These are phyloP conservation scores for Sphaceloma murrayae DNA, from an alignment of 2,329 filamentous ascomycete genomes.

Conservation along the genomic window DNA sequence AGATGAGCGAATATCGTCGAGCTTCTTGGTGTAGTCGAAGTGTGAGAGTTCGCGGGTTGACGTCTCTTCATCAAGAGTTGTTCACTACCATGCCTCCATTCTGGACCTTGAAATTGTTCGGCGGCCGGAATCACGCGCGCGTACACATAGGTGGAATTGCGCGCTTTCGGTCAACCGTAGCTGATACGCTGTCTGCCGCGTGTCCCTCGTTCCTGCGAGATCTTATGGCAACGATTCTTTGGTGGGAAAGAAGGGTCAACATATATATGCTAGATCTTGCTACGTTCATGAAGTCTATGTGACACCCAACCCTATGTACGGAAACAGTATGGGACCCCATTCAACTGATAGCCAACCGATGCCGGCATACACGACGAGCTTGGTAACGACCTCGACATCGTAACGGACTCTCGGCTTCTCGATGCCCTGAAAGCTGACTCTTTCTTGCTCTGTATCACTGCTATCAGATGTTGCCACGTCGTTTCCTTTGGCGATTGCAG, in stretches of 20 bases:
- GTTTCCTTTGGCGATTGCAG: neutral
- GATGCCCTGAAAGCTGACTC: conserved; percentile 72
- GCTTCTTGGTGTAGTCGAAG: neutral
- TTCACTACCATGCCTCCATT: too few species aligned
- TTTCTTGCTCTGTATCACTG: conserved; percentile 32
- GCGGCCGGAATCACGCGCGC: conserved; percentile 5
- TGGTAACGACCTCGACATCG: conserved; percentile 97
- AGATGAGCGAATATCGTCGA: neutral
- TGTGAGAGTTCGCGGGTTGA: too few species aligned
- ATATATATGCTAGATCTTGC: too few species aligned
- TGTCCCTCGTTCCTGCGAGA: too few species aligned
- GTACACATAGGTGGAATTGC: neutral
- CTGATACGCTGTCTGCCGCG: too few species aligned
- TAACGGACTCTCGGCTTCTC: conserved; percentile 84
- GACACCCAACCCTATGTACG: conserved; percentile 10
- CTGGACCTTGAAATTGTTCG: conserved; percentile 9
- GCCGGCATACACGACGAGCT: conserved; percentile 85
- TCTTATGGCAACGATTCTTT: too few species aligned
- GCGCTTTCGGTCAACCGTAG: too few species aligned
- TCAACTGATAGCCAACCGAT: conserved; percentile 77
- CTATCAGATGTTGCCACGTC: conserved; percentile 24
- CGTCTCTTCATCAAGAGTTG: too few species aligned
- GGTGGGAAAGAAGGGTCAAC: too few species aligned
- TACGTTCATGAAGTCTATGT: neutral
- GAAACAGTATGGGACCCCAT: conserved; percentile 60